These are phyloP conservation scores for Amphibolis antarctica DNA, from an alignment of 106 monocot species.

Conservation along the genomic window DNA sequence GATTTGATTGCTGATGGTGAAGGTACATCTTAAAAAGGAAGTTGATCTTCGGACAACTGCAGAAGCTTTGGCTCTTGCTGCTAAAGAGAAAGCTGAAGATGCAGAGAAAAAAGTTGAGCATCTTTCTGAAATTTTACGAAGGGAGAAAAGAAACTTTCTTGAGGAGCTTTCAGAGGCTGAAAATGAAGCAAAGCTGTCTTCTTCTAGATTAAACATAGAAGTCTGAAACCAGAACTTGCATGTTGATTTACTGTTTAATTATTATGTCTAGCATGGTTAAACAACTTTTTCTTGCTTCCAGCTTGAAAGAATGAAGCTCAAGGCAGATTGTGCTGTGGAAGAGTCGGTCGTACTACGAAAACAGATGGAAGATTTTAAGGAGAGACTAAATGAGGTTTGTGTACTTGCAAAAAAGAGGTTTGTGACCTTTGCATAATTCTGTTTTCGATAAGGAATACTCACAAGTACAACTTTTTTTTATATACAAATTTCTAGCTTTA, in stretches of 20 bases:
- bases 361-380: slow-evolving; percentile 10
- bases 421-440: too few relatives aligned
- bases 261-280: neutral
- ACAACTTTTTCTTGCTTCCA: slow-evolving; percentile 6
- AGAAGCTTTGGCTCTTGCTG: slow-evolving; percentile 10
- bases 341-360: slow-evolving; percentile 11
- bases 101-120: slow-evolving; percentile 5
- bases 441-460: too few relatives aligned
- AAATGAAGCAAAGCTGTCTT: slow-evolving; percentile 15
- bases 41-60: slow-evolving; percentile 15
- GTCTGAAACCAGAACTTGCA: neutral
- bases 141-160: slow-evolving; percentile 14
- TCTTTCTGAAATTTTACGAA: slow-evolving; percentile 12
- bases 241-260: neutral
- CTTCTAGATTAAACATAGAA: slow-evolving; percentile 14
- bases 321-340: slow-evolving; percentile 8
- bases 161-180: slow-evolving; percentile 13
- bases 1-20: neutral
- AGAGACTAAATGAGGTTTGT: slow-evolving; percentile 20
- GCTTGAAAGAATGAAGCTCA: slow-evolving; percentile 15
- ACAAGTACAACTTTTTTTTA: too few relatives aligned
- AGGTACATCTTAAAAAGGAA: slow-evolving; percentile 19
- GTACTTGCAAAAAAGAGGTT: too few relatives aligned
- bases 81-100: slow-evolving; percentile 14
- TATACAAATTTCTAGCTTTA: too few relatives aligned